Evolutionary conservation across 129 eudicot species (phyloP).

Genomic region (Oenanthe sinensis): DNA sequence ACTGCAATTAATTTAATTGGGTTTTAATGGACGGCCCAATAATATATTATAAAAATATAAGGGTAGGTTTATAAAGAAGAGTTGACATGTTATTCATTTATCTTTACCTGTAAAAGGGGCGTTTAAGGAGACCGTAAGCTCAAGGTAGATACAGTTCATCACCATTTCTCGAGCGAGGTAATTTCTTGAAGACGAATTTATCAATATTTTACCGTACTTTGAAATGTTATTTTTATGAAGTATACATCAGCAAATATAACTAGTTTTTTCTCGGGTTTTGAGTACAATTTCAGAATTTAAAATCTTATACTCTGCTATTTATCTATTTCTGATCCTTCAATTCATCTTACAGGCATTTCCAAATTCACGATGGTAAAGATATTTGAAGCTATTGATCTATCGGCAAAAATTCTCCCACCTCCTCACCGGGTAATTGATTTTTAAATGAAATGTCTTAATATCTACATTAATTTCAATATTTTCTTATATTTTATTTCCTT

Average conservation of each 20-base stretch:
- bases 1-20: background rate
- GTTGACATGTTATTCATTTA: too few species aligned
- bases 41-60: too few species aligned
- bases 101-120: too few species aligned
- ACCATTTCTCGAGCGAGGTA: background rate
- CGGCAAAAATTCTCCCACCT: background rate
- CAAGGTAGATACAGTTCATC: background rate
- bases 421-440: background rate
- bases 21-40: background rate
- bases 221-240: background rate
- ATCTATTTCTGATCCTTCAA: too few species aligned
- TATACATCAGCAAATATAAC: too few species aligned
- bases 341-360: background rate
- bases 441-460: too few species aligned
- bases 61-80: background rate
- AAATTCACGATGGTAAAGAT: background rate
- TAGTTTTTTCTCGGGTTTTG: too few species aligned
- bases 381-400: background rate
- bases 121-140: too few species aligned
- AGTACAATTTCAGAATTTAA: too few species aligned
- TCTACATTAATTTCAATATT: background rate
- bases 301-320: too few species aligned
- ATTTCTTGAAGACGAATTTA: too few species aligned
- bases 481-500: too few species aligned
- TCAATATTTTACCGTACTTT: background rate